Percentiles rank a stretch among this genome's conserved stretches.
Evolutionary conservation across 2,329 filamentous ascomycete species (phyloP).

Genomic region (Chrysoporthe deuterocubensis): DNA sequence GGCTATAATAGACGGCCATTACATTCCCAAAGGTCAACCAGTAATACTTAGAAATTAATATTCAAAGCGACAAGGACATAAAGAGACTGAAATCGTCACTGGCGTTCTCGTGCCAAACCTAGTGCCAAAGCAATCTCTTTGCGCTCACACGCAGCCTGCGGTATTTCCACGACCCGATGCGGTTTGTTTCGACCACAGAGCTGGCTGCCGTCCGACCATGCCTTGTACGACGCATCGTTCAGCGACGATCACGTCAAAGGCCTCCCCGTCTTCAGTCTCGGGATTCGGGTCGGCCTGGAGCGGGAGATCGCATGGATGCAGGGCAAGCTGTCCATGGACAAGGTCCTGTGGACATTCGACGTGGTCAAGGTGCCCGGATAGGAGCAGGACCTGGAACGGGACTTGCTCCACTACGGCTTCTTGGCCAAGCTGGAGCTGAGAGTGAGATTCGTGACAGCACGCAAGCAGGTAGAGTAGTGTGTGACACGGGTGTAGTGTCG

Average conservation of each 20-base stretch:
- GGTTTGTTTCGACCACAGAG: conserved; percentile 6
- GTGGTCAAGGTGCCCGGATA: neutral
- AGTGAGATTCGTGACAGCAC: neutral
- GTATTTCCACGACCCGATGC: conserved; percentile 12
- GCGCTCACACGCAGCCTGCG: conserved; percentile 6
- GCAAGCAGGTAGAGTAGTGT: too few relatives aligned
- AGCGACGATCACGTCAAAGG: neutral
- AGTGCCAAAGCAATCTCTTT: neutral
- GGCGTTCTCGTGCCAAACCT: neutral
- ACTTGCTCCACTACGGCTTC: conserved; percentile 5
- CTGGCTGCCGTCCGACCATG: neutral
- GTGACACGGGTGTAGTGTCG: too few relatives aligned
- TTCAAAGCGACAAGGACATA: too few relatives aligned
- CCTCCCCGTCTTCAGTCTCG: neutral
- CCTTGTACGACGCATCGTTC: conserved; percentile 1
- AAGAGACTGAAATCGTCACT: neutral
- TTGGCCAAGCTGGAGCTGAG: neutral
- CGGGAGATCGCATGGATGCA: conserved; percentile 14
- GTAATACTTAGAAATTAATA: neutral
- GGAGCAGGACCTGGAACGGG: neutral
- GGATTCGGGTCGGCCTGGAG: neutral
- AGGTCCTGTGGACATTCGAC: conserved; percentile 13
- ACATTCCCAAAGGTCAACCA: conserved; percentile 1
- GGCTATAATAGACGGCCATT: conserved; percentile 1
- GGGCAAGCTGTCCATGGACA: neutral